Conservation (phyloP, 345 rosid species). For the Eucalyptus rudis region DNA sequence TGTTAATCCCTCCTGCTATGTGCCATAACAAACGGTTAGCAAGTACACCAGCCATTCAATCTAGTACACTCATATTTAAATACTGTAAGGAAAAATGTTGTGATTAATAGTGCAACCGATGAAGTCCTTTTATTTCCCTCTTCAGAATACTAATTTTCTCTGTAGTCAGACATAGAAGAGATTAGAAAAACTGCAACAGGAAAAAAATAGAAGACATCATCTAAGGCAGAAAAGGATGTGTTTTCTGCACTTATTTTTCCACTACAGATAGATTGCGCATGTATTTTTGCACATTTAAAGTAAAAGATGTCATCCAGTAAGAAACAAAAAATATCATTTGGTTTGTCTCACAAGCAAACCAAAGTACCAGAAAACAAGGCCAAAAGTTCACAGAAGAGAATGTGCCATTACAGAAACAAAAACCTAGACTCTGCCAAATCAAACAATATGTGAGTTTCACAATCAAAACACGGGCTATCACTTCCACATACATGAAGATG, state of each 20-base stretch:
- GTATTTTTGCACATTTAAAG: neutral
- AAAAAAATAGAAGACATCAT: neutral
- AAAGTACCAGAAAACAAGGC: neutral
- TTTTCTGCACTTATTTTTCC: neutral
- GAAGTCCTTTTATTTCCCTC: neutral
- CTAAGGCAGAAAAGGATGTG: neutral
- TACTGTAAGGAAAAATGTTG: neutral
- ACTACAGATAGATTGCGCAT: neutral
- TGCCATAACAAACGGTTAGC: neutral
- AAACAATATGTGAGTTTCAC: neutral
- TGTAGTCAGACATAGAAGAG: neutral
- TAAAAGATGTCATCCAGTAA: neutral
- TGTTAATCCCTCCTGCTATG: slow-evolving; percentile 59
- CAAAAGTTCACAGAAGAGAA: neutral
- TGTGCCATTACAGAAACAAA: neutral
- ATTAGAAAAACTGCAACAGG: neutral
- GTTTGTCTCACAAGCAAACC: neutral
- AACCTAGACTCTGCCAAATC: neutral
- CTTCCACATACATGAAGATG: neutral
- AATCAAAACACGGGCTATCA: neutral
- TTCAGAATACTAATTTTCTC: neutral
- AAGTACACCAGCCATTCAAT: neutral
- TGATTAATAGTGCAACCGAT: neutral
- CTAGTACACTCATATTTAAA: neutral
- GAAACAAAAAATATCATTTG: neutral